These are phyloP conservation scores for Nepenthes mirabilis DNA, from an alignment of 148 eudicot species.

Conservation along the genomic window DNA sequence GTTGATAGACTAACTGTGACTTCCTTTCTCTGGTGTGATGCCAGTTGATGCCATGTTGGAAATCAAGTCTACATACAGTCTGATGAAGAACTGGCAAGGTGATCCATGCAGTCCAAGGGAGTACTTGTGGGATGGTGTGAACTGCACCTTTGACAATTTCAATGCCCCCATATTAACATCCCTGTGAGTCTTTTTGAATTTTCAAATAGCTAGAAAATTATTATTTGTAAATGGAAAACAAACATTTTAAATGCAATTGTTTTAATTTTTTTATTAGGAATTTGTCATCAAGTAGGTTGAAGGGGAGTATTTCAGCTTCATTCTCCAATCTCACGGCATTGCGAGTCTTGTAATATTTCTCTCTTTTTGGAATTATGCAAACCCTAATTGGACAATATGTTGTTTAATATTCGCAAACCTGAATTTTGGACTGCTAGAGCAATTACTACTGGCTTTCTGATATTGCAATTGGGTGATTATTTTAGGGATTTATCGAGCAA, in stretches of 20 bases:
- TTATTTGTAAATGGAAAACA: neutral
- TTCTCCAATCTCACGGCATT: conserved; percentile 9
- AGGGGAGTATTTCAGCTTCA: conserved; percentile 15
- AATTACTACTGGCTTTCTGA: neutral
- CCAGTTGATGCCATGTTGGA: conserved; percentile 21
- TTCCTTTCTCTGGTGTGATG: neutral
- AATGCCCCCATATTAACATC: conserved; percentile 11
- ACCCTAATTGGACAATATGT: too few species aligned
- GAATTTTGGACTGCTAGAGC: neutral
- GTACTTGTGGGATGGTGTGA: conserved; percentile 28
- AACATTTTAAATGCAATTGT: neutral
- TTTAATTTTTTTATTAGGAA: conserved; percentile 13
- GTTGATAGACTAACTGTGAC: neutral
- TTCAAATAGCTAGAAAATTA: neutral
- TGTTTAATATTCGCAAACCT: too few species aligned
- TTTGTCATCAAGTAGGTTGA: conserved; percentile 28
- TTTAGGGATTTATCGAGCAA: conserved; percentile 7
- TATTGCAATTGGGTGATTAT: neutral
- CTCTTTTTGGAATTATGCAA: neutral
- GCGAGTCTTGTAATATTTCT: neutral
- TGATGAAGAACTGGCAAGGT: conserved; percentile 36
- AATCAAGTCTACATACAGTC: conserved; percentile 17
- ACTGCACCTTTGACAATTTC: conserved; percentile 2
- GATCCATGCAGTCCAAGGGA: conserved; percentile 34
- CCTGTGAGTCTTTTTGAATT: conserved; percentile 7